Base-by-base conservation (phyloP, 305 asterid species). In the Solanum aculeatissimum region DNA sequence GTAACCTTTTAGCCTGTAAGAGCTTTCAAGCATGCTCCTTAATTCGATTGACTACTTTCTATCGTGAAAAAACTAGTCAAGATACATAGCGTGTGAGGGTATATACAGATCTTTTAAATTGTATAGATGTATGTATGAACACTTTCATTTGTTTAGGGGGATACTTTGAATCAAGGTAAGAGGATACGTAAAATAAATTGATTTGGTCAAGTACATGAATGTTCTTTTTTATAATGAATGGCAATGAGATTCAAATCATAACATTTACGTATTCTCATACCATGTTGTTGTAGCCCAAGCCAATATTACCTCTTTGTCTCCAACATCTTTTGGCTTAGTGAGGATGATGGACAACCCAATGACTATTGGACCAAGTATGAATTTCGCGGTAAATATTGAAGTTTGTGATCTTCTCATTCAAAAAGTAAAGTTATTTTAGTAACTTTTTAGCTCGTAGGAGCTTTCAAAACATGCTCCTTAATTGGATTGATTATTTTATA, bases 331-430 rank as follows among this genome's bases (percentile, higher is more conserved):
- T 49, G 88, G 88, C 6, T 21, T 45, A 2, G 49, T 87, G 18
- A 25, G 18, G 35, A 70, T 83, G 84, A n/a, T 54, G 11, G 89
- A 87, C 32, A 84, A 79, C 16, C 80, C 86, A 25, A 45, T 87
- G 29, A 82, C 87, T 1, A 27, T 45, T 7, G 85, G 78, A 3
- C 89, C 83, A 14, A 62, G 54, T 38, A 38, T 23, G 14, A 58
- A 70, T 1, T 70, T 53, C 7, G 6, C 40, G 29, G 51, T 69
- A 69, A 62, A 35, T 68, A 11, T 68, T 68, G 0, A 68, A 68
- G 47, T 68, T 0, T 68, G 1, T 68, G 21, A 32, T 15, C 2
- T 35, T 68, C 4, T 68, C 15, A 16, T 32, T 68, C 0, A 35
- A 2, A 16, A 35, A n/a, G 0, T 68, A 68, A 35, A 18, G 4